Base-by-base conservation (phyloP, 768 basidiomycete genomes). In the Rhizopogon rudus region DNA sequence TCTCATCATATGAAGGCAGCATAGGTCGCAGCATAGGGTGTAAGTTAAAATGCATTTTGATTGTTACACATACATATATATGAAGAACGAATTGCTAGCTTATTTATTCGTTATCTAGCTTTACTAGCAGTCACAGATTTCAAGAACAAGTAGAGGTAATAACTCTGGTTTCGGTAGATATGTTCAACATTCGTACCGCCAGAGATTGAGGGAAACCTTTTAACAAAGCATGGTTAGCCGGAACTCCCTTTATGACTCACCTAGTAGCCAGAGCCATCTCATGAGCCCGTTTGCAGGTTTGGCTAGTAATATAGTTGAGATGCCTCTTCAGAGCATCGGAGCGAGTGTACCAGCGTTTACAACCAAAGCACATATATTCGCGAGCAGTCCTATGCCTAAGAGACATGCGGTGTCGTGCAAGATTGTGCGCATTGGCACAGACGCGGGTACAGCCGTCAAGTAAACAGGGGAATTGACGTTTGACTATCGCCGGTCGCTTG, bases 291-390 rank as follows among this genome's bases (percentile, higher is more conserved):
- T 63, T 70, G 57, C 68, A 71, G 29, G 54, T 49, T 1, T 52
- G 61, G 31, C 59, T 66, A 25, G 25, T 25, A 25, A 25, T 68
- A 57, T 56, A 59, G 49, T 62, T 68, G 14, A 70, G 63, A 51
- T 70, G 68, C 59, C 68, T 61, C 65, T 71, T 70, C 56, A 71
- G 56, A 6, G 65, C 70, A 59, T 70, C 70, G 9, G 54, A 14
- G 35, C 68, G 65, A 41, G 70, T 68, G 55, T 68, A 70, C 5
- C 59, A 57, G 57, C 66, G 65, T 42, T 57, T 48, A 20, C 68
- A 69, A 9, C 60, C 63, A 48, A 61, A 37, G 42, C 68, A 71
- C 25, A 4, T 6, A 49, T 60, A 55, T 5, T 63, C 59, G 5
- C 70, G 68, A 2, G 42, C 3, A 53, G 55, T 25, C 25, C 4